These are phyloP conservation scores for Melaleuca alternifolia DNA, from an alignment of 345 rosid species.

Conservation along the genomic window DNA sequence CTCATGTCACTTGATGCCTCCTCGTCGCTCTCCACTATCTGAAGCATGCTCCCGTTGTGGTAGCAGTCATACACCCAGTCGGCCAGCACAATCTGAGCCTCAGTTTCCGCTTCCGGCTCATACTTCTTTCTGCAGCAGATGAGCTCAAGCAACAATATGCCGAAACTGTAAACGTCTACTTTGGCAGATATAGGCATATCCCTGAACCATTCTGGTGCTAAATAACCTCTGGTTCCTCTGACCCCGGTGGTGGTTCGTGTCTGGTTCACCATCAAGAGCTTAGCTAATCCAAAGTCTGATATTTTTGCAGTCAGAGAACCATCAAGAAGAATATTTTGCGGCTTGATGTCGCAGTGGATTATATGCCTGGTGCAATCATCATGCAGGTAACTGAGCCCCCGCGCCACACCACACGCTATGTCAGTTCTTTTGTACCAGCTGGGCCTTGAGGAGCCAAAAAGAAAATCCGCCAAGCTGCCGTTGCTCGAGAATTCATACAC, in stretches of 20 bases:
- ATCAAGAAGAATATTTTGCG: slow-evolving; percentile 6
- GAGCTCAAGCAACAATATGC: slow-evolving; percentile 13
- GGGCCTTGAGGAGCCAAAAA: slow-evolving; percentile 1
- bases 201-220: slow-evolving; percentile 5
- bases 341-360: slow-evolving; percentile 6
- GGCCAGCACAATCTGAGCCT: background rate
- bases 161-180: slow-evolving; percentile 23
- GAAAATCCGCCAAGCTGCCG: slow-evolving; percentile 6
- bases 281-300: background rate
- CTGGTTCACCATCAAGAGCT: background rate
- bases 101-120: background rate
- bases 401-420: slow-evolving; percentile 12
- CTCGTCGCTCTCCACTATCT: background rate
- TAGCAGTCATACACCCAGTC: slow-evolving; percentile 5
- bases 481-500: slow-evolving; percentile 21
- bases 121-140: slow-evolving; percentile 5
- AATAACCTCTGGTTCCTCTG: slow-evolving; percentile 1
- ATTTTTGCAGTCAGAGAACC: background rate
- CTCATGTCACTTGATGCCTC: background rate
- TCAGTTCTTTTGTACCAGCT: slow-evolving; percentile 9
- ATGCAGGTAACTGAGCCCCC: slow-evolving; percentile 16
- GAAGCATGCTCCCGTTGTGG: background rate
- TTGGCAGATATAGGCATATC: slow-evolving; percentile 8
- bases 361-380: slow-evolving; percentile 10
- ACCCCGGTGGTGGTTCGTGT: background rate